phyloP scores from a whole-genome alignment of 352 stramenopile species.

The Globisporangium solare region DNA sequence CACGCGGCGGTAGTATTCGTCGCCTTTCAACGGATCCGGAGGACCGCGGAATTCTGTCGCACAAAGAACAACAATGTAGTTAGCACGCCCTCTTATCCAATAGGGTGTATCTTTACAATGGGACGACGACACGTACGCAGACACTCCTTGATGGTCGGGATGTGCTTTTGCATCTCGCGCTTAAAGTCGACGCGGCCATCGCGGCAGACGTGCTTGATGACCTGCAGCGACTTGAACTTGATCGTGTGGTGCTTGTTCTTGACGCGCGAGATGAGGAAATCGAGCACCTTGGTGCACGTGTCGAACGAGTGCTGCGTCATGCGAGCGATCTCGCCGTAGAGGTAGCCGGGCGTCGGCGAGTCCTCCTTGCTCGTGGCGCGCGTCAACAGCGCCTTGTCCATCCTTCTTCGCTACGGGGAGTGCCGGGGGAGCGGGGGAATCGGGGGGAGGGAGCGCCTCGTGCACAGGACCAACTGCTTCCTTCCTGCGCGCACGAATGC shows the following conservation, averaged over 20 bases:
- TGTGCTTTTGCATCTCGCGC: constrained; percentile 89
- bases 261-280: constrained; percentile 89
- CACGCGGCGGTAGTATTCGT: constrained; percentile 92
- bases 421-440: background rate
- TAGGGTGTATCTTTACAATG: too few species aligned
- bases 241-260: constrained; percentile 95
- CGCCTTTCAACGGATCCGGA: constrained; percentile 91
- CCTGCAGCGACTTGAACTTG: constrained; percentile 93
- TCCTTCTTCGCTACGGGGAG: constrained; percentile 5
- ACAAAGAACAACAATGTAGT: constrained; percentile 1
- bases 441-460: background rate
- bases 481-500: too few species aligned
- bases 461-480: background rate
- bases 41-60: constrained; percentile 84
- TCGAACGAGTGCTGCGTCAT: constrained; percentile 92
- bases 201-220: constrained; percentile 91
- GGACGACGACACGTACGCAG: constrained; percentile 49
- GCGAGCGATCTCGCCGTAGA: constrained; percentile 95
- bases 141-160: constrained; percentile 91
- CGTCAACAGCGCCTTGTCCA: constrained; percentile 92
- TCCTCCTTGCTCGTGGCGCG: constrained; percentile 93
- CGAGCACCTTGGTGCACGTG: constrained; percentile 84
- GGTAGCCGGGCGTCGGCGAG: constrained; percentile 93
- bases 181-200: constrained; percentile 89
- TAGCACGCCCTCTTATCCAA: background rate